A percentile compares a stretch with the other conserved stretches of the same genome.
Evolutionary conservation across 23 red algal genomes (phyloP).

Genomic region (Agarophyton chilense): DNA sequence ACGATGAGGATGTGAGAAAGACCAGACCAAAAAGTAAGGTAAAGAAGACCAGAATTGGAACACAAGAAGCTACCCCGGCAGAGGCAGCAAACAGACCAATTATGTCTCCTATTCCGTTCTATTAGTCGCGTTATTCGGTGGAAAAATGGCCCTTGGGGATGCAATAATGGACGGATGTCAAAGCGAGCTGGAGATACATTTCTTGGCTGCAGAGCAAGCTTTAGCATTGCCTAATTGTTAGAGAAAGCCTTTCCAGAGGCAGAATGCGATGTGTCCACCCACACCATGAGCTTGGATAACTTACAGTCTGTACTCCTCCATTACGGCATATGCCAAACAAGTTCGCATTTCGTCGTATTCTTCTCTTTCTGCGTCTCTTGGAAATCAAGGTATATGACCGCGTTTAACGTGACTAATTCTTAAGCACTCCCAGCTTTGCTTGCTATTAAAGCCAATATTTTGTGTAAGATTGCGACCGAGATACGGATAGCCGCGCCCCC

Average conservation of each 20-base stretch:
- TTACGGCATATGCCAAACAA: neutral
- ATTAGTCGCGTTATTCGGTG: neutral
- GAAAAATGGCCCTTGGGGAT: neutral
- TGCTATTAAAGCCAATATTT: slow-evolving; percentile 24
- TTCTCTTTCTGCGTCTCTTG: neutral
- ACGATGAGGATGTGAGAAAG: neutral
- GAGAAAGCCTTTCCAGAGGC: neutral
- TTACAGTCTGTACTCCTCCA: neutral
- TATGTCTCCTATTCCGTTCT: neutral
- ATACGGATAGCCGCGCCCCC: slow-evolving; percentile 4
- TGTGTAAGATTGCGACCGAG: neutral
- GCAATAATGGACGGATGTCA: neutral
- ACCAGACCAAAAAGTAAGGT: neutral
- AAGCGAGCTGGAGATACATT: neutral
- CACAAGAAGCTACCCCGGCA: slow-evolving; percentile 9
- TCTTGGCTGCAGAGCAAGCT: no score
- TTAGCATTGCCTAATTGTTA: no score
- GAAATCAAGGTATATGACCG: no score
- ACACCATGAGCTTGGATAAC: neutral
- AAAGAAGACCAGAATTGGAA: neutral
- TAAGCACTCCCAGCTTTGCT: neutral
- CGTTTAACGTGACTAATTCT: no score
- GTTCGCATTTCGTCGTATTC: neutral
- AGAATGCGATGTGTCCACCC: neutral
- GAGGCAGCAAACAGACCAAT: neutral